phyloP scores from a whole-genome alignment of 2,329 filamentous ascomycete species.

The Sclerotinia sclerotiorum region DNA sequence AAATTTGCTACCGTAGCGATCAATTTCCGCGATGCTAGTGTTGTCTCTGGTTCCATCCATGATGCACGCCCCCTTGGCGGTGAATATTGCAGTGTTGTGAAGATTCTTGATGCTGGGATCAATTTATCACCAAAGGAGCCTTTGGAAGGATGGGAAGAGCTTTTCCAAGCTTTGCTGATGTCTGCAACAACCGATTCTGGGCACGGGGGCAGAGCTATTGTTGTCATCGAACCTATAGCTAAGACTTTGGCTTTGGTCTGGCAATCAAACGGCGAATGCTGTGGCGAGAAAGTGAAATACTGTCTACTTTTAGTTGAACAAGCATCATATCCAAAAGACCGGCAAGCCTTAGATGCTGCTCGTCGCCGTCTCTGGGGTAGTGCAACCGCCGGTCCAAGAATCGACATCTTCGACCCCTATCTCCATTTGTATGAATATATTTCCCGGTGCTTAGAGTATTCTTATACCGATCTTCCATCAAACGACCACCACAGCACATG shows the following conservation, averaged over 20 bases:
- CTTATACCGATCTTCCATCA: slow-evolving; percentile 49
- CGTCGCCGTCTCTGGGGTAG: slow-evolving; percentile 67
- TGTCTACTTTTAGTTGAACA: slow-evolving; percentile 33
- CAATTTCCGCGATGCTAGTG: slow-evolving; percentile 29
- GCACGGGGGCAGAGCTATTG: slow-evolving; percentile 63
- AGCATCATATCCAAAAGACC: slow-evolving; percentile 58
- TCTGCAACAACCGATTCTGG: slow-evolving; percentile 64
- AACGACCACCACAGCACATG: slow-evolving; percentile 48
- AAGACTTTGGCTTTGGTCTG: slow-evolving; percentile 49
- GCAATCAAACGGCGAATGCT: slow-evolving; percentile 30
- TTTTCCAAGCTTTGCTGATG: slow-evolving; percentile 58
- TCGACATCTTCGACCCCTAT: slow-evolving; percentile 58
- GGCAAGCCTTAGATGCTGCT: slow-evolving; percentile 63
- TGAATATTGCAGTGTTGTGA: slow-evolving; percentile 68
- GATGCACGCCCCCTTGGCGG: slow-evolving; percentile 55
- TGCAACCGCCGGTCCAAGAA: slow-evolving; percentile 44
- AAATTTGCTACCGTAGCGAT: slow-evolving; percentile 33
- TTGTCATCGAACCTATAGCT: slow-evolving; percentile 70
- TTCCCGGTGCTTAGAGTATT: slow-evolving; percentile 50
- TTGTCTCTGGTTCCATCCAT: slow-evolving; percentile 39
- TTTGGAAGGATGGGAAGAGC: slow-evolving; percentile 45
- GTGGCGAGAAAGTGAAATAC: slow-evolving; percentile 36
- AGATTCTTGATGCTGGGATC: slow-evolving; percentile 65
- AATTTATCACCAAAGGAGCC: slow-evolving; percentile 39
- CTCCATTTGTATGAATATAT: slow-evolving; percentile 64